Evolutionary conservation across 371 early-diverging fungal species (phyloP).

Genomic region (Mucor plumbeus): DNA sequence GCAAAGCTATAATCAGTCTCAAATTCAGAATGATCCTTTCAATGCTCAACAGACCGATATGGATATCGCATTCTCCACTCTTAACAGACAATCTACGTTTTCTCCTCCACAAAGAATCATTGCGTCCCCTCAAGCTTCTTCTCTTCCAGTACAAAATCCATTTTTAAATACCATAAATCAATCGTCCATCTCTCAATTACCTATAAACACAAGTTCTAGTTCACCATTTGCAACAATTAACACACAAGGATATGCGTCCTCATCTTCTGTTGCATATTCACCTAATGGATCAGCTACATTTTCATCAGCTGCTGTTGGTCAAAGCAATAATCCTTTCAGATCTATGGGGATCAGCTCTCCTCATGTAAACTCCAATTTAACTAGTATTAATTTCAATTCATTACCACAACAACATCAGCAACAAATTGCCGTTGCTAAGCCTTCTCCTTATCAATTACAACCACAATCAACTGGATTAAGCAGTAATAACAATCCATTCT

Average conservation of each 20-base stretch:
- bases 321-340: constrained; percentile 16
- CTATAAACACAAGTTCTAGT: background rate
- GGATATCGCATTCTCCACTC: background rate
- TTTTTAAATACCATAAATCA: background rate
- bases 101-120: background rate
- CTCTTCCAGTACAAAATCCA: constrained; percentile 15
- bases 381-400: background rate
- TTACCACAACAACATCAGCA: background rate
- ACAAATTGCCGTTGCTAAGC: constrained; percentile 2
- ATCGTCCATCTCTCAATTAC: background rate
- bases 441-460: background rate
- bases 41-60: background rate
- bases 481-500: constrained; percentile 13
- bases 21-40: background rate
- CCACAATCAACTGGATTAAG: background rate
- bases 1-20: background rate
- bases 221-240: background rate
- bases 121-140: background rate
- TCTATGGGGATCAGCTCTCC: background rate
- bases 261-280: background rate
- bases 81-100: background rate
- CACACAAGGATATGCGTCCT: background rate
- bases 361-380: background rate
- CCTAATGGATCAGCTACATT: constrained; percentile 5
- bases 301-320: background rate